Conservation (phyloP, 2,329 filamentous ascomycete genomes). For the Hyphodiscus sp. region DNA sequence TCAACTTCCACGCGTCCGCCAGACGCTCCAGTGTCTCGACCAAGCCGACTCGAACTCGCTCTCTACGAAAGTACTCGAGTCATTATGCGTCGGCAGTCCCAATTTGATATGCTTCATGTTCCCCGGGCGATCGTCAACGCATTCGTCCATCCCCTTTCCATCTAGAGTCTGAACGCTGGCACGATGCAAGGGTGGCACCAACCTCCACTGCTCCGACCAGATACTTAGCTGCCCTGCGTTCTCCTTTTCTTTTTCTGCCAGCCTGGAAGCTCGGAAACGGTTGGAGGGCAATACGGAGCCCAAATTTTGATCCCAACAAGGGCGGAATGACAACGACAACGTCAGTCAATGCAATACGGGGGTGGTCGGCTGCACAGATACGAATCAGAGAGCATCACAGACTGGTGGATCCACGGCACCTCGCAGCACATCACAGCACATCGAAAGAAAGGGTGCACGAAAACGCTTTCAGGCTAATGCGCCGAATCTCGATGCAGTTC, state of each 20-base stretch:
- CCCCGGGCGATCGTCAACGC: neutral
- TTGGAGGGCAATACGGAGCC: no score
- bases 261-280: no score
- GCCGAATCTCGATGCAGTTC: neutral
- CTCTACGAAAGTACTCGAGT: neutral
- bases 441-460: neutral
- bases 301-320: no score
- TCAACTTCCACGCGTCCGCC: no score
- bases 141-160: neutral
- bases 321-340: no score
- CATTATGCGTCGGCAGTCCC: neutral
- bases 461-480: neutral
- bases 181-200: neutral
- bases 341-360: no score
- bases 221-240: neutral
- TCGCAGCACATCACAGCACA: no score
- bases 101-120: neutral
- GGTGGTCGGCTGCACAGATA: no score
- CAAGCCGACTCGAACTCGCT: neutral
- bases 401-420: no score
- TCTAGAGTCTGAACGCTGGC: neutral
- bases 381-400: no score
- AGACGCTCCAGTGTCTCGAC: no score
- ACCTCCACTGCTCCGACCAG: neutral
- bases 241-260: no score